Percentiles rank a stretch among this genome's conserved stretches.
phyloP scores from a whole-genome alignment of 1,284 basidiomycete species.

The Anthracocystis panici-leucophaei region DNA sequence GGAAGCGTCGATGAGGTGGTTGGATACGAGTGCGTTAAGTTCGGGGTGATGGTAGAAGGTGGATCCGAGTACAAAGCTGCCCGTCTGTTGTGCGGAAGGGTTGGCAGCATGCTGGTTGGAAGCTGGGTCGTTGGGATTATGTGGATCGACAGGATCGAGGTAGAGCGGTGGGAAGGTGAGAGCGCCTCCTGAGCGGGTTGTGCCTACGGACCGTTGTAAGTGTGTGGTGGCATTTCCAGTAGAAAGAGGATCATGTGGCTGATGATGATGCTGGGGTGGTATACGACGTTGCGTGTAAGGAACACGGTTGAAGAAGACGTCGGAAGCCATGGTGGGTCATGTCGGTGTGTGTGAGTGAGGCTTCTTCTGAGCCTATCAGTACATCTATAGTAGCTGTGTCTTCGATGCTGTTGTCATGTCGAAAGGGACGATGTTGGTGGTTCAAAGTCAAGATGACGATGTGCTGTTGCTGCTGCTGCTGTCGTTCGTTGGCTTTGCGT shows the following conservation, averaged over 20 bases:
- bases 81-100: constrained; percentile 19
- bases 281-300: constrained; percentile 33
- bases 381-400: not conserved
- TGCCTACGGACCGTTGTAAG: constrained; percentile 24
- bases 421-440: not conserved
- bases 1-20: constrained; percentile 41
- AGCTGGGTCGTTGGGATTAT: constrained; percentile 16
- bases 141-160: constrained; percentile 41
- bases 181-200: constrained; percentile 28
- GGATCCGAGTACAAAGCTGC: constrained; percentile 43
- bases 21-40: constrained; percentile 46
- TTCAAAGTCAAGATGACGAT: not conserved
- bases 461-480: not conserved
- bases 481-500: not conserved
- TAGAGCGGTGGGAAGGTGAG: constrained; percentile 55
- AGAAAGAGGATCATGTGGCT: constrained; percentile 15
- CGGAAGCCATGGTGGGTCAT: constrained; percentile 43
- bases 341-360: no score
- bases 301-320: constrained; percentile 46
- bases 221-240: constrained; percentile 6
- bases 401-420: not conserved
- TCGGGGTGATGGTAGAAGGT: constrained; percentile 53
- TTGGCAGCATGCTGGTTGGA: constrained; percentile 15
- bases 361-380: not conserved
- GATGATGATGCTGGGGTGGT: constrained; percentile 4